A percentile compares a stretch with the other conserved stretches of the same genome.
Evolutionary conservation across 345 rosid genomes (phyloP).

Genomic region (Syzygium jambos): DNA sequence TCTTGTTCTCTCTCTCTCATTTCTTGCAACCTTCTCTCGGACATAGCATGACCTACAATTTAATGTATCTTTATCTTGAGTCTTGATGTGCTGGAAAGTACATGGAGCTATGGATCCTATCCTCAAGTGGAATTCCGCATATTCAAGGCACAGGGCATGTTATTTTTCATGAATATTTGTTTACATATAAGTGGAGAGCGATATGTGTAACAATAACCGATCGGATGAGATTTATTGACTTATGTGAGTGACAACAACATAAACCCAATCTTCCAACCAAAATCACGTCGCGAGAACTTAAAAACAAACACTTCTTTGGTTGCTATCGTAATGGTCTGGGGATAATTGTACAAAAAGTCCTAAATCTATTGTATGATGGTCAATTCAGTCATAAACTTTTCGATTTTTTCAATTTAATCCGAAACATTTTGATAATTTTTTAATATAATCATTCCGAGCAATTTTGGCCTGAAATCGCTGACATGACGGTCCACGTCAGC

Average conservation of each 20-base stretch:
- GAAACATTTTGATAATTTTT: not conserved
- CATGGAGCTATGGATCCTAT: not conserved
- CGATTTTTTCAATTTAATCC: not conserved
- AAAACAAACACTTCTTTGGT: not conserved
- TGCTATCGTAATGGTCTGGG: not conserved
- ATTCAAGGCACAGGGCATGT: not conserved
- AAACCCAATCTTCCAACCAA: not conserved
- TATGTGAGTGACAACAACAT: not conserved
- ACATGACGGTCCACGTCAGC: accelerated
- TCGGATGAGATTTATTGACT: not conserved
- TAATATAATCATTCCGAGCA: not conserved
- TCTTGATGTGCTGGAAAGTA: not conserved
- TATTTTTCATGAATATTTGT: not conserved
- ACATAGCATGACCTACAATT: not conserved
- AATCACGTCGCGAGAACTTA: not conserved
- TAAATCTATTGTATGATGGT: too few species aligned
- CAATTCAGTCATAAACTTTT: too few species aligned
- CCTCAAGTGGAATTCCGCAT: not conserved
- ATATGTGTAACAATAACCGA: not conserved
- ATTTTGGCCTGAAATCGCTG: accelerated
- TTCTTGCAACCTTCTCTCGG: not conserved
- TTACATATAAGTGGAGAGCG: not conserved
- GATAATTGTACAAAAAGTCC: not conserved
- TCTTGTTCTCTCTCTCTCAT: not conserved
- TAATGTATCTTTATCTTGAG: not conserved